Evolutionary conservation across 2,329 filamentous ascomycete species (phyloP).

Genomic region (Arthrobotrys pseudoclavata): DNA sequence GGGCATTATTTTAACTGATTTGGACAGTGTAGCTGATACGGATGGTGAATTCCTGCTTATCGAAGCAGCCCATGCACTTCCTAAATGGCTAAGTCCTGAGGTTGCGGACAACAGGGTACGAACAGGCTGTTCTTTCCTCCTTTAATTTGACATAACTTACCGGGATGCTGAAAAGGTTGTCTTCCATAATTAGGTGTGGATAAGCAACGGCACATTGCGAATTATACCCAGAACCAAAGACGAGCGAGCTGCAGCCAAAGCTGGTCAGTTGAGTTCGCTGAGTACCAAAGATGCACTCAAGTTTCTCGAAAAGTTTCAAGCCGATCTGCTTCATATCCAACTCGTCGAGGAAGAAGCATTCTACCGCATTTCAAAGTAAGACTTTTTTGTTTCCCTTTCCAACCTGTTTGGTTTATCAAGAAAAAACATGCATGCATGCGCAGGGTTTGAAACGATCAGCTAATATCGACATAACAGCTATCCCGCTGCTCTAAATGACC

Average conservation of each 20-base stretch:
- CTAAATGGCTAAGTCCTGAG: slow-evolving; percentile 91
- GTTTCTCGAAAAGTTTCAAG: slow-evolving; percentile 70
- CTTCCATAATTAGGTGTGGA: slow-evolving; percentile 76
- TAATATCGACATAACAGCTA: slow-evolving; percentile 68
- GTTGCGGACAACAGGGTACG: slow-evolving; percentile 81
- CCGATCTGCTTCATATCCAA: slow-evolving; percentile 77
- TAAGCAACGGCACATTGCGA: slow-evolving; percentile 80
- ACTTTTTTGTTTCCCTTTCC: not conserved
- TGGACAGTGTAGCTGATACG: slow-evolving; percentile 78
- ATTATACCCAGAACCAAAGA: slow-evolving; percentile 75
- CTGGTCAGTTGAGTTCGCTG: slow-evolving; percentile 68
- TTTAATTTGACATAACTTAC: slow-evolving; percentile 10
- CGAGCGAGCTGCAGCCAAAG: slow-evolving; percentile 55
- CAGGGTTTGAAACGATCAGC: slow-evolving; percentile 21
- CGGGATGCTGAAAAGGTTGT: not conserved
- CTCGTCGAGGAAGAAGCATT: slow-evolving; percentile 90
- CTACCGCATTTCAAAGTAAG: slow-evolving; percentile 74
- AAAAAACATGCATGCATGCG: slow-evolving; percentile 9
- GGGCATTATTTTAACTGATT: slow-evolving; percentile 39
- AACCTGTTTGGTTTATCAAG: slow-evolving; percentile 5
- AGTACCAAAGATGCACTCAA: slow-evolving; percentile 75
- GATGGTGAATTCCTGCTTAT: slow-evolving; percentile 97
- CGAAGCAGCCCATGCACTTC: slow-evolving; percentile 89
- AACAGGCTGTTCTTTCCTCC: slow-evolving; percentile 32
- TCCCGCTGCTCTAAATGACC: slow-evolving; percentile 74